Conservation (phyloP, 805 yeast species). For the Torulaspora maleeae region DNA sequence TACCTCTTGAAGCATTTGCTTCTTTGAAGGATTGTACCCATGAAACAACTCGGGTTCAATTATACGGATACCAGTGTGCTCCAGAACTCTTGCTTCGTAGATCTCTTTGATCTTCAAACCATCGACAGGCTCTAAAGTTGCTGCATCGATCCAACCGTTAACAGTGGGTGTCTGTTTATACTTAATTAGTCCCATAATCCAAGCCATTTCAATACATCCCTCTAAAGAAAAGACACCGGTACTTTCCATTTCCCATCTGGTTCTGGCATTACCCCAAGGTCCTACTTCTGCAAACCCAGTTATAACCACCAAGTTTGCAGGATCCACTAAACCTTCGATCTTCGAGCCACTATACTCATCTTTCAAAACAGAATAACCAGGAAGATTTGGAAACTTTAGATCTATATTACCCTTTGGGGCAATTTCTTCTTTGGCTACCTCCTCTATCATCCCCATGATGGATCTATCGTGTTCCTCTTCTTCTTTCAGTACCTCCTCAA, state of each 20-base stretch:
- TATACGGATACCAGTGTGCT: conserved; percentile 79
- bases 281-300: conserved; percentile 90
- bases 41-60: conserved; percentile 77
- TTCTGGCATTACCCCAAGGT: conserved; percentile 89
- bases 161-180: conserved; percentile 61
- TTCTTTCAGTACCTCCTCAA: conserved; percentile 39
- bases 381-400: conserved; percentile 71
- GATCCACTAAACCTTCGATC: conserved; percentile 71
- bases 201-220: conserved; percentile 88
- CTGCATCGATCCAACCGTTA: conserved; percentile 60
- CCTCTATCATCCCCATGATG: not conserved
- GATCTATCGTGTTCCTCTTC: conserved; percentile 2
- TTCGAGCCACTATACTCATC: conserved; percentile 42
- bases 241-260: conserved; percentile 93
- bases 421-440: conserved; percentile 30
- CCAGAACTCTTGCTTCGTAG: conserved; percentile 71
- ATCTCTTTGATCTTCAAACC: conserved; percentile 74
- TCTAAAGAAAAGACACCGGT: conserved; percentile 77
- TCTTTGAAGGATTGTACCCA: conserved; percentile 79
- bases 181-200: conserved; percentile 87
- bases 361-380: conserved; percentile 56
- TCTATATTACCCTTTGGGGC: conserved; percentile 78
- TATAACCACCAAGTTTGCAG: conserved; percentile 72
- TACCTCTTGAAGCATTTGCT: conserved; percentile 77
- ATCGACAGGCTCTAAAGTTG: conserved; percentile 70